Evolutionary conservation across 352 stramenopile genomes (phyloP).

Genomic region (Porosira glacialis): DNA sequence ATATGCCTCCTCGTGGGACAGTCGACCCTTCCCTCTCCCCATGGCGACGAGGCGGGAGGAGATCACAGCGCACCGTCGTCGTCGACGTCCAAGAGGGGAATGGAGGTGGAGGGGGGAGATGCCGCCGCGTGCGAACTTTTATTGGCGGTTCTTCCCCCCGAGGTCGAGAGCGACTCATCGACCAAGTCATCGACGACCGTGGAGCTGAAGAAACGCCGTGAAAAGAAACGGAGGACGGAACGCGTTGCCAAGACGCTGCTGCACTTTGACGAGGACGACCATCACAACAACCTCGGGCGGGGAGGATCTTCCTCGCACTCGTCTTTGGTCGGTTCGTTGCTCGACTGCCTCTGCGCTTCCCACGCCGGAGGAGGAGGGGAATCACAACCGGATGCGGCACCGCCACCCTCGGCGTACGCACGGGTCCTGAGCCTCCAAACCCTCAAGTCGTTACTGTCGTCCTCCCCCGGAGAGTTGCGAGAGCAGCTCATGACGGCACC

Average conservation of each 20-base stretch:
- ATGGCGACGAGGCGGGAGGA: not conserved
- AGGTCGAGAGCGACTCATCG: not conserved
- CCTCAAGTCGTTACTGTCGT: constrained; percentile 41
- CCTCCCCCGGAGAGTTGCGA: constrained; percentile 41
- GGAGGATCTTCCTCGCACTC: not conserved
- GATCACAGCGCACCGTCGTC: no score
- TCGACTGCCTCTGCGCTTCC: constrained; percentile 62
- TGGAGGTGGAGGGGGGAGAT: constrained; percentile 52
- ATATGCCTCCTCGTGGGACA: constrained; percentile 35
- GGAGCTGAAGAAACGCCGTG: constrained; percentile 24
- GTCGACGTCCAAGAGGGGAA: no score
- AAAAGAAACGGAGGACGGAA: constrained; percentile 32
- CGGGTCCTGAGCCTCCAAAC: constrained; percentile 66
- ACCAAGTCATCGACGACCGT: constrained; percentile 18
- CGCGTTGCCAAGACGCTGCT: constrained; percentile 45
- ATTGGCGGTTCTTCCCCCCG: constrained; percentile 18
- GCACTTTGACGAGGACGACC: constrained; percentile 35
- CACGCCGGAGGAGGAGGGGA: no score
- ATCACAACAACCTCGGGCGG: not conserved
- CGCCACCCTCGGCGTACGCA: constrained; percentile 47
- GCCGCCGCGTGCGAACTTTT: constrained; percentile 41
- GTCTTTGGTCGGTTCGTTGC: constrained; percentile 53
- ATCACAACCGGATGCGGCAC: no score
- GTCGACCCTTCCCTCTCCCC: constrained; percentile 17
- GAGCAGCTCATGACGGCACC: constrained; percentile 68